Evolutionary conservation across 768 basidiomycete genomes (phyloP).

Genomic region (Chiua virens): DNA sequence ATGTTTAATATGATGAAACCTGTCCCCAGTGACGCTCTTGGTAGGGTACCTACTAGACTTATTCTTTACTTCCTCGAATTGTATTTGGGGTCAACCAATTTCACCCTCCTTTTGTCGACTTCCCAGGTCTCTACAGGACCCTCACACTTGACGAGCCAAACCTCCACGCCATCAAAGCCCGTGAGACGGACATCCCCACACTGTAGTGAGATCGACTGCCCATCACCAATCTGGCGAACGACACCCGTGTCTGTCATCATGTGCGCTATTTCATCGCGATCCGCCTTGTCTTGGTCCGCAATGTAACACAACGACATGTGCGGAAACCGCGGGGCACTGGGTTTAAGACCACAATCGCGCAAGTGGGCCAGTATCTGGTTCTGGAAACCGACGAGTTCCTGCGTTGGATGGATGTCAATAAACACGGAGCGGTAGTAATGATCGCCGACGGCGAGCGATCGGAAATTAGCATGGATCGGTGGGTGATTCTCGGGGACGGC

Average conservation of each 20-base stretch:
- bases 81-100: no score
- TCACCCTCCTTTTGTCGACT: conserved; percentile 42
- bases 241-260: conserved; percentile 39
- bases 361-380: conserved; percentile 41
- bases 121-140: conserved; percentile 62
- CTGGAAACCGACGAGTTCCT: conserved; percentile 50
- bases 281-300: conserved; percentile 56
- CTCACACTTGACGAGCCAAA: conserved; percentile 61
- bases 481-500: conserved; percentile 38
- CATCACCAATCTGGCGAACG: conserved; percentile 31
- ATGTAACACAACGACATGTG: conserved; percentile 79
- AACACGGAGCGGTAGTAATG: conserved; percentile 76
- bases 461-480: conserved; percentile 47
- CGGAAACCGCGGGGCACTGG: conserved; percentile 58
- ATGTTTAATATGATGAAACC: background rate
- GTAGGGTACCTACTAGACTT: no score
- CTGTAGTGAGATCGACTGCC: conserved; percentile 23
- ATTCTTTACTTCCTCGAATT: background rate
- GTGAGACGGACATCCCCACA: conserved; percentile 35
- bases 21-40: background rate
- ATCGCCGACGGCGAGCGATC: conserved; percentile 53
- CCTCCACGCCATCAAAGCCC: conserved; percentile 46
- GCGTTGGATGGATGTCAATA: conserved; percentile 46
- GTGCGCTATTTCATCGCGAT: conserved; percentile 50
- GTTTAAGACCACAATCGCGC: conserved; percentile 35